Evolutionary conservation across 176 grass and related monocot genomes (phyloP).

Genomic region (Avena eriantha): DNA sequence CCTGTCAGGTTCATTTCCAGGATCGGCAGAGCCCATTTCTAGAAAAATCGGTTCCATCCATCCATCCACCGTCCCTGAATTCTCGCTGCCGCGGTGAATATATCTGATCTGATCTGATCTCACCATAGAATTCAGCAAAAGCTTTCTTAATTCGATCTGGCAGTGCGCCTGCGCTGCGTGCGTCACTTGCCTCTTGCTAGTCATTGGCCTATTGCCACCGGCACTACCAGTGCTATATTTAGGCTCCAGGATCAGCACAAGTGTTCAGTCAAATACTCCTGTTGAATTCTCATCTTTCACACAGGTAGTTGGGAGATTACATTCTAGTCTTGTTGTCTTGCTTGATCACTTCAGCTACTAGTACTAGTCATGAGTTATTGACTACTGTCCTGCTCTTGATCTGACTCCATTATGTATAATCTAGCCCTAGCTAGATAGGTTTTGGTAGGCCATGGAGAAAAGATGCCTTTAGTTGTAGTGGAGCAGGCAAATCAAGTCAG

Average conservation of each 20-base stretch:
- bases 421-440: background rate
- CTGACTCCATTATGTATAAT: too few relatives aligned
- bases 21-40: slow-evolving; percentile 46
- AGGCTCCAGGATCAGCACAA: background rate
- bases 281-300: background rate
- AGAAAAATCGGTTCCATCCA: slow-evolving; percentile 24
- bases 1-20: slow-evolving; percentile 20
- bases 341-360: background rate
- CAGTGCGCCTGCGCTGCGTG: background rate
- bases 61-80: slow-evolving; percentile 7
- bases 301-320: background rate
- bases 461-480: slow-evolving; percentile 11
- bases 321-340: background rate
- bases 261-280: too few relatives aligned
- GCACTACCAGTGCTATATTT: too few relatives aligned
- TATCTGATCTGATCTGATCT: slow-evolving; percentile 28
- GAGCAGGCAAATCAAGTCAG: slow-evolving; percentile 46
- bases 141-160: slow-evolving; percentile 7
- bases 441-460: slow-evolving; percentile 2
- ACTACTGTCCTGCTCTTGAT: too few relatives aligned
- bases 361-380: too few relatives aligned
- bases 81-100: background rate
- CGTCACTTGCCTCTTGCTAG: slow-evolving; percentile 15
- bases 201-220: background rate
- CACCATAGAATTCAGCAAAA: slow-evolving; percentile 40